Conservation (phyloP, 139 green algal genomes). For the Tetradesmus lagerheimii region DNA sequence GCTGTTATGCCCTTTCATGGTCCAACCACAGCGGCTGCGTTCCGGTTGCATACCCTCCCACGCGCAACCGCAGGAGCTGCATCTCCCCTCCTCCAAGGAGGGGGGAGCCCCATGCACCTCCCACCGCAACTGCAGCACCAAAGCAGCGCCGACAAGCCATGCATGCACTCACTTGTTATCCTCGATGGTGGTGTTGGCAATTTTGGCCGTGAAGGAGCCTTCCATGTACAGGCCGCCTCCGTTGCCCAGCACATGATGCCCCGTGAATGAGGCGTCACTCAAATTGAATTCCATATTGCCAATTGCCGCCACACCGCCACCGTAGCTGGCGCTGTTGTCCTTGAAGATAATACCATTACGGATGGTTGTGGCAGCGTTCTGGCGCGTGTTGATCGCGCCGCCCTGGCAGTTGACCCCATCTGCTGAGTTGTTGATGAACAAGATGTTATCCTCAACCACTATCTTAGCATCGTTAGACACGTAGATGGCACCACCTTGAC, state of each 20-base stretch:
- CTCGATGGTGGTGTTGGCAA: not conserved
- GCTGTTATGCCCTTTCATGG: no score
- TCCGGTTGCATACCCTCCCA: no score
- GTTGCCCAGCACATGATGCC: not conserved
- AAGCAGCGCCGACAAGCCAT: no score
- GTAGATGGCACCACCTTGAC: not conserved
- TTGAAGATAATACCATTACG: not conserved
- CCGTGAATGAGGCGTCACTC: not conserved
- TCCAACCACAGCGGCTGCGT: no score
- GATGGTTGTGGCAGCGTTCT: not conserved
- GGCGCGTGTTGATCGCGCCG: not conserved
- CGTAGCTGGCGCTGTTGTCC: not conserved
- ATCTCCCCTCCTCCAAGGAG: no score
- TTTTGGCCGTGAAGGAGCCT: not conserved
- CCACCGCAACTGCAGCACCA: no score
- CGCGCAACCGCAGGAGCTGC: no score
- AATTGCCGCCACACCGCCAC: not conserved
- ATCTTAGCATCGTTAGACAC: not conserved
- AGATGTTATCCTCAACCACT: not conserved
- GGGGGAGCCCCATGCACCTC: no score
- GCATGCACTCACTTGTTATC: not conserved
- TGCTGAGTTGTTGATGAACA: not conserved
- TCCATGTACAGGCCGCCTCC: not conserved
- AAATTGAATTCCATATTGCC: not conserved
- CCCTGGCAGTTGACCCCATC: not conserved